Base-by-base conservation (phyloP, 371 early-diverging fungal species). In the Lichtheimia hyalospora region DNA sequence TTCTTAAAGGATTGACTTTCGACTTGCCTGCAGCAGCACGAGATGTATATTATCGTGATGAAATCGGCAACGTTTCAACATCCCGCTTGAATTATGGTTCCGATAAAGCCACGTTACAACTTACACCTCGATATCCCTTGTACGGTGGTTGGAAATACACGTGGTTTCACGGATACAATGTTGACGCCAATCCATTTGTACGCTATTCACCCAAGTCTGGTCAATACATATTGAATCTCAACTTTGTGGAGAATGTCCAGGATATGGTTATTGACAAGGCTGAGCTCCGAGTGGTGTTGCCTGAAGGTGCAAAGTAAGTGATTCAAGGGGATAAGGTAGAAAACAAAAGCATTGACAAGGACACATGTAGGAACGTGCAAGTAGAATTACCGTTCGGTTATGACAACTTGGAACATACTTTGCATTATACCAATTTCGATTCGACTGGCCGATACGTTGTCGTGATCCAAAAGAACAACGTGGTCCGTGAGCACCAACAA, bases 51-150 rank as follows among this genome's bases (percentile, higher is more conserved):
- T 96, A 83, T 70, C 87, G 92, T 25, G 99, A 99, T 74, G 91
- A 90, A 54, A 92, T 96, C 61, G 99, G 99, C 39, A 97, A 99
- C 72, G 96, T 99, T 24, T 96, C 97, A 3, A 97, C 99, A 15
- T 96, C 97, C 15, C 59, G 80, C 52, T 78, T 91, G 69, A 73
- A 72, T 52, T 60, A 76, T 18, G 86, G 84, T 23, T 56, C 57
- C 2, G 64, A 78, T 12, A 58, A 65, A 15, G 69, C 85, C n/a
- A 63, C 89, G 3, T 71, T 98, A 62, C 81, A 88, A 42, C 73
- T 97, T 15, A 64, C 67, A 27, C 97, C 98, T 21, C 88, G 98
- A 25, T 98, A 89, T 75, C 97, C 98, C 20, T 55, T 99, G 2
- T 92, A 87, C 73, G 99, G 99, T 63, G 96, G 96, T 13, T 97